These are phyloP conservation scores for Nakazawaea wickerhamii DNA, from an alignment of 805 yeast species.

Conservation along the genomic window DNA sequence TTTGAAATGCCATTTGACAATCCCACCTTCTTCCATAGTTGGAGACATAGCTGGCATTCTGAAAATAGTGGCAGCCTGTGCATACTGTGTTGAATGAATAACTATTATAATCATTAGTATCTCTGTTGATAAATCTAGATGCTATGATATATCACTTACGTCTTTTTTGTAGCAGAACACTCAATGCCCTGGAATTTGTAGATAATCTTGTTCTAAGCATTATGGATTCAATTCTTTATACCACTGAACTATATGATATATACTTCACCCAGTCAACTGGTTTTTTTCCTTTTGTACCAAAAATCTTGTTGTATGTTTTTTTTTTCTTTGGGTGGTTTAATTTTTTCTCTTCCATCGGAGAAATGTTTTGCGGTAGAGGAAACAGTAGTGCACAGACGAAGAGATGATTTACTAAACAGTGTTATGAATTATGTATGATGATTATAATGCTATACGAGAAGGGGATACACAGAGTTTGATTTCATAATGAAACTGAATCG, in stretches of 20 bases:
- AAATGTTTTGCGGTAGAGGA: conserved; percentile 9
- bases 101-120: conserved; percentile 6
- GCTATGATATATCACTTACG: conserved; percentile 1
- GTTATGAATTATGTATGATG: no score
- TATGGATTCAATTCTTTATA: not conserved
- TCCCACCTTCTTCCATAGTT: conserved; percentile 94
- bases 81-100: conserved; percentile 26
- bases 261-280: not conserved
- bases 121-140: not conserved
- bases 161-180: conserved; percentile 6
- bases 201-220: conserved; percentile 1
- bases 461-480: no score
- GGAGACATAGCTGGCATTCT: conserved; percentile 99
- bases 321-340: not conserved
- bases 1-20: conserved; percentile 83
- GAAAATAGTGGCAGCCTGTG: conserved; percentile 43
- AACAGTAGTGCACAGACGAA: not conserved
- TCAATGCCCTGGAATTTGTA: conserved; percentile 10
- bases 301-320: not conserved
- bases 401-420: no score
- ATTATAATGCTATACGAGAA: no score
- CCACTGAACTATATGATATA: not conserved
- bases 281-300: no score
- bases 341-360: conserved; percentile 9
- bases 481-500: no score